These are phyloP conservation scores for Teratosphaeria epicoccoides DNA, from an alignment of 2,329 filamentous ascomycete genomes.

Conservation along the genomic window DNA sequence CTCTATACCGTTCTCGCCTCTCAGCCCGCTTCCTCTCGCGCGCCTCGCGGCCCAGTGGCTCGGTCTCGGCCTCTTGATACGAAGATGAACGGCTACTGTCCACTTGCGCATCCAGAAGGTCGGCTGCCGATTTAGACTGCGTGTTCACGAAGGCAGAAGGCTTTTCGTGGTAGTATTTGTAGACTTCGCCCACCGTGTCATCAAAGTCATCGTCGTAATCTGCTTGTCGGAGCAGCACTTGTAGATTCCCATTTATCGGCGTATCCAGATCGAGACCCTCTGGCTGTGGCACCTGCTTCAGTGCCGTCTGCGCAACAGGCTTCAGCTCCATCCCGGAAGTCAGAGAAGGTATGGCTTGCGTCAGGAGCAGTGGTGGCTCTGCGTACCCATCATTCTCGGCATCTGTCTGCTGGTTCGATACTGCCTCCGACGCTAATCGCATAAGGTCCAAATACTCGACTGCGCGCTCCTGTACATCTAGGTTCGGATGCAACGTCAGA, in stretches of 20 bases:
- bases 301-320: conserved; percentile 72
- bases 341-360: conserved; percentile 78
- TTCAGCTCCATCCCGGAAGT: conserved; percentile 84
- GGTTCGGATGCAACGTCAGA: conserved; percentile 66
- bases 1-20: conserved; percentile 68
- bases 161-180: conserved; percentile 37
- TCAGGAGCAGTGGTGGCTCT: conserved; percentile 72
- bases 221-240: conserved; percentile 49
- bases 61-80: conserved; percentile 35
- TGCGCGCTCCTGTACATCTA: conserved; percentile 90
- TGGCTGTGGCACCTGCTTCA: conserved; percentile 75
- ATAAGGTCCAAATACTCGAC: conserved; percentile 88
- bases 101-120: not conserved
- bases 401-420: conserved; percentile 50
- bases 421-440: conserved; percentile 74
- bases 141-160: conserved; percentile 34
- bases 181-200: conserved; percentile 33
- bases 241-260: conserved; percentile 68
- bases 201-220: conserved; percentile 34
- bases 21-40: conserved; percentile 65
- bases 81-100: conserved; percentile 23
- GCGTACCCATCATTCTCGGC: conserved; percentile 54
- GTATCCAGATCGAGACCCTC: conserved; percentile 66
- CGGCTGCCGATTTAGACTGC: conserved; percentile 14
- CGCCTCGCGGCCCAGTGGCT: conserved; percentile 62